phyloP scores from a whole-genome alignment of 2,329 filamentous ascomycete species.

The Fusarium cicatricum region DNA sequence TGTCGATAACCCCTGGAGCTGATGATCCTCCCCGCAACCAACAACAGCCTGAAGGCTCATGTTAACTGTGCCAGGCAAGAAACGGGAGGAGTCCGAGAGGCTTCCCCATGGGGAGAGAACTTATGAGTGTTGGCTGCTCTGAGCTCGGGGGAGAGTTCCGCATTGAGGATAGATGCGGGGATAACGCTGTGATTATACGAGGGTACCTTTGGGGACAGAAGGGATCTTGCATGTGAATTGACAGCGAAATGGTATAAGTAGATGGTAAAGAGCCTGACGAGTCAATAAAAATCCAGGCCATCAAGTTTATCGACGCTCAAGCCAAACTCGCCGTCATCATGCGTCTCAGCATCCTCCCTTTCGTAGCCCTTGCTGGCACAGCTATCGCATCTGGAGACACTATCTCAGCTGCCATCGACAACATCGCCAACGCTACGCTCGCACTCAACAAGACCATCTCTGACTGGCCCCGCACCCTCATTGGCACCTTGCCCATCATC shows the following conservation, averaged over 20 bases:
- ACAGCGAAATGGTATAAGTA: slow-evolving; percentile 23
- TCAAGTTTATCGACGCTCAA: slow-evolving; percentile 16
- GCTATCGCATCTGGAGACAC: slow-evolving; percentile 46
- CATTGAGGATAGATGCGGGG: slow-evolving; percentile 36
- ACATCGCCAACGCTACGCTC: slow-evolving; percentile 46
- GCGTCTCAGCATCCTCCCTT: slow-evolving; percentile 38
- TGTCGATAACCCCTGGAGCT: slow-evolving; percentile 10
- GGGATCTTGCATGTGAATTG: slow-evolving; percentile 28
- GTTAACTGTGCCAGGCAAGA: slow-evolving; percentile 25
- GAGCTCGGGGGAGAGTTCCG: slow-evolving; percentile 26
- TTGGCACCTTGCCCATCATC: slow-evolving; percentile 53
- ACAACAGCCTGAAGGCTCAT: slow-evolving; percentile 24
- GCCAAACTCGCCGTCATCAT: slow-evolving; percentile 29
- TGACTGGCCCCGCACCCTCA: slow-evolving; percentile 49
- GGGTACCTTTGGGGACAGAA: slow-evolving; percentile 24
- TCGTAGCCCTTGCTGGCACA: slow-evolving; percentile 34
- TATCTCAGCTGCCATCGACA: slow-evolving; percentile 48
- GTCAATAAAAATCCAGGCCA: too few species aligned
- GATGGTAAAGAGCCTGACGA: too few species aligned
- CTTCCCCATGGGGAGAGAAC: slow-evolving; percentile 31
- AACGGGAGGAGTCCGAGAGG: slow-evolving; percentile 1
- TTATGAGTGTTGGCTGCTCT: slow-evolving; percentile 13
- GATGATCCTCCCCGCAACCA: slow-evolving; percentile 13
- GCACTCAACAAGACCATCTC: slow-evolving; percentile 47
- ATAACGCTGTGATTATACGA: slow-evolving; percentile 31